Base-by-base conservation (phyloP, 768 basidiomycete species). In the Coprinellus micaceus region DNA sequence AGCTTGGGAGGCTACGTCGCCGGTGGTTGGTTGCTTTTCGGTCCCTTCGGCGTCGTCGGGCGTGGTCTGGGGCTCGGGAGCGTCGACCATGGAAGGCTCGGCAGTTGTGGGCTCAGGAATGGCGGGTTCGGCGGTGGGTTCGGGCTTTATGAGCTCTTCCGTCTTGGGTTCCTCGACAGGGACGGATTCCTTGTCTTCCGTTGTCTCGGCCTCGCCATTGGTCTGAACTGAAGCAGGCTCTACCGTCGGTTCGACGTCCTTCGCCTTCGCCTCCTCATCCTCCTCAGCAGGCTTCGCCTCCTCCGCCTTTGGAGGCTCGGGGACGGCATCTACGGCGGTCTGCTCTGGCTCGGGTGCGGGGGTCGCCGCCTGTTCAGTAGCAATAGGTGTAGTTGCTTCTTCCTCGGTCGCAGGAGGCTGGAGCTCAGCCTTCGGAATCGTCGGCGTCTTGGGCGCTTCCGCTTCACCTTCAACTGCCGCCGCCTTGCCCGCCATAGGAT, bases 221-320 rank as follows among this genome's bases (percentile, higher is more conserved):
- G 48, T 44, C 28, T 3, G 13, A 3, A 13, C 21, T 11, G 46
- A 17, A 26, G 46, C 11, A 28, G 53, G 21, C 15, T 6, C 36
- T 22, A 44, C 46, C 39, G 55, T 50, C 15, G 48, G 51, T 44
- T 47, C 55, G 44, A 28, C 55, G 24, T 51, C 37, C 26, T 28
- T 33, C 39, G 39, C 43, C 21, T 37, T 9, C n/a, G 21, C 11
- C 12, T 52, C 15, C 15, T 60, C 2, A 45, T 62, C 49, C 46
- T 29, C 19, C 19, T 29, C 33, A 44, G 49, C 40, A 37, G 51
- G 22, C 50, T 36, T 30, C 47, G 29, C 24, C 21, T 15, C 46
- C 22, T 29, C 54, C 6, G 21, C 36, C 12, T 21, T 22, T 41
- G 24, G 4, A 40, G 37, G 21, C 15, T 12, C 28, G n/a, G 44